phyloP scores from a whole-genome alignment of 805 yeast species.

The Pichia eremophila region DNA sequence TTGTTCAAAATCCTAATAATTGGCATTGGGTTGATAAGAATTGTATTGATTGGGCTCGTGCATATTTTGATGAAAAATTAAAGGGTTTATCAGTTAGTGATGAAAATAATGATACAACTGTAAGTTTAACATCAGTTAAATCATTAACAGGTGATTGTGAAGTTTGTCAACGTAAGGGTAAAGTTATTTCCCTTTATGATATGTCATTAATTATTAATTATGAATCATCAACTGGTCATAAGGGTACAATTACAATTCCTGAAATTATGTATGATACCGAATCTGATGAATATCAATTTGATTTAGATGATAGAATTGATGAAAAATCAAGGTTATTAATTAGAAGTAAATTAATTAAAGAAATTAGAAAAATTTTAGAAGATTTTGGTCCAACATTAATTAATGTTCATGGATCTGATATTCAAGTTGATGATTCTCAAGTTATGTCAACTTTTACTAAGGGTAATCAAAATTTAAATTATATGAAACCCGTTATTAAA shows the following conservation, averaged over 20 bases:
- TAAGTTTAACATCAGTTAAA: constrained; percentile 36
- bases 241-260: constrained; percentile 76
- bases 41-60: constrained; percentile 84
- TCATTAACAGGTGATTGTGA: constrained; percentile 91
- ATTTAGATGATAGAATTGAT: constrained; percentile 51
- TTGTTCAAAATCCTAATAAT: constrained; percentile 91
- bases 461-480: constrained; percentile 33
- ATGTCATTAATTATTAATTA: constrained; percentile 49
- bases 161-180: constrained; percentile 94
- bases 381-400: constrained; percentile 75
- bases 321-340: constrained; percentile 40
- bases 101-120: constrained; percentile 19
- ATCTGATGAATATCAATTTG: constrained; percentile 77
- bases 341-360: constrained; percentile 52
- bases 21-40: constrained; percentile 99
- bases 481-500: constrained; percentile 19
- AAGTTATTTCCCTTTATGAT: constrained; percentile 86
- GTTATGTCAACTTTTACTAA: constrained; percentile 48
- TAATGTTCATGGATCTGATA: constrained; percentile 67
- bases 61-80: constrained; percentile 59
- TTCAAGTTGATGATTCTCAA: constrained; percentile 70
- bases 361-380: constrained; percentile 49
- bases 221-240: constrained; percentile 10
- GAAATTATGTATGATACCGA: constrained; percentile 92
- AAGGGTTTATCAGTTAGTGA: constrained; percentile 36